Conservation (phyloP, 257 asterid genomes). For the Lithospermum erythrorhizon region DNA sequence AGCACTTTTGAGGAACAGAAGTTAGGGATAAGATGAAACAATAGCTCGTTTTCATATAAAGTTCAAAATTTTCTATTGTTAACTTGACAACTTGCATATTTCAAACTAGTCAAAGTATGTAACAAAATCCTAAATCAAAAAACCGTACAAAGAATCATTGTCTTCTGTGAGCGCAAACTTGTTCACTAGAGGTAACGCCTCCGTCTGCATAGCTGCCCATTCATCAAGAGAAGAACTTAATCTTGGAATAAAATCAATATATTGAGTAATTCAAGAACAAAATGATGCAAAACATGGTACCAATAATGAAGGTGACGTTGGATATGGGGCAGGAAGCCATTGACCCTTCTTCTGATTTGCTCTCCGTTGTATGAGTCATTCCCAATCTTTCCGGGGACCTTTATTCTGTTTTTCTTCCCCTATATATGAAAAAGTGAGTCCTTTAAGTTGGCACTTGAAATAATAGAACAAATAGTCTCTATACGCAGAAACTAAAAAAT, state of each 20-base stretch:
- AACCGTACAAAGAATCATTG: constrained; percentile 42
- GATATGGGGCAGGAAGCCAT: background rate
- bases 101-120: constrained; percentile 1
- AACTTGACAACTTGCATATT: background rate
- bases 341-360: background rate
- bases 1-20: background rate
- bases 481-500: background rate
- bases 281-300: background rate
- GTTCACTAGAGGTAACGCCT: constrained; percentile 72
- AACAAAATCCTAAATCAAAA: constrained; percentile 6
- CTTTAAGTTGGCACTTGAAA: background rate
- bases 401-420: background rate
- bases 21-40: background rate
- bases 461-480: background rate
- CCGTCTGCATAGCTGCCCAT: constrained; percentile 81
- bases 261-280: background rate
- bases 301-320: background rate
- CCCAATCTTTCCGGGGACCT: background rate
- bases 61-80: background rate
- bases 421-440: background rate
- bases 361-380: background rate
- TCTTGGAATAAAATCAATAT: background rate
- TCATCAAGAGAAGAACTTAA: background rate
- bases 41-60: background rate
- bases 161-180: constrained; percentile 68